phyloP scores from a whole-genome alignment of 306 rosid species.

The Bauhinia variegata region DNA sequence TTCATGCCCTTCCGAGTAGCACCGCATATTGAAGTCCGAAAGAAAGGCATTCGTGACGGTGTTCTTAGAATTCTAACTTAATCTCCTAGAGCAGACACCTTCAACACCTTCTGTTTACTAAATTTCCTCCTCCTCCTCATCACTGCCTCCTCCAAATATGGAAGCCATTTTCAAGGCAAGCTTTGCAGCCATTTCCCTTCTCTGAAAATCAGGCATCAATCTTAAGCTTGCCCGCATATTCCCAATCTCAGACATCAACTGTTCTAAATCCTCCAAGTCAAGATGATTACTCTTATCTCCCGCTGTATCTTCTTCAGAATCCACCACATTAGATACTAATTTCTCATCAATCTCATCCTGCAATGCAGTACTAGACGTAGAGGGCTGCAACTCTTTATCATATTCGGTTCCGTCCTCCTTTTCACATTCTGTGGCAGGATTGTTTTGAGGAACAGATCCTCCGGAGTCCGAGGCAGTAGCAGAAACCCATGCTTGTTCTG shows the following conservation, averaged over 20 bases:
- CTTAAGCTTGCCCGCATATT: slow-evolving; percentile 76
- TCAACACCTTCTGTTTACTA: slow-evolving; percentile 21
- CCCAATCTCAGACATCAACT: slow-evolving; percentile 87
- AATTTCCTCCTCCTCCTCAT: slow-evolving; percentile 63
- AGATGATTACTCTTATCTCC: slow-evolving; percentile 37
- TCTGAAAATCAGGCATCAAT: slow-evolving; percentile 90
- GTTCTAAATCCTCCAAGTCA: slow-evolving; percentile 81
- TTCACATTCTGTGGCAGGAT: slow-evolving; percentile 25
- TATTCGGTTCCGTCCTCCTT: slow-evolving; percentile 37
- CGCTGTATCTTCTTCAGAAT: slow-evolving; percentile 45
- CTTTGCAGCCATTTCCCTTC: slow-evolving; percentile 89
- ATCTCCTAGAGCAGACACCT: too few species aligned
- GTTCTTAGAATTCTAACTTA: neutral
- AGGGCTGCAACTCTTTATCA: slow-evolving; percentile 38
- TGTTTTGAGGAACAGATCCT: slow-evolving; percentile 35
- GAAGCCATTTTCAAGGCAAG: slow-evolving; percentile 86
- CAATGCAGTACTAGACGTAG: slow-evolving; percentile 42
- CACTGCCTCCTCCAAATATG: slow-evolving; percentile 79
- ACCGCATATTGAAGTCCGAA: neutral
- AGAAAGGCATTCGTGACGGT: slow-evolving; percentile 4
- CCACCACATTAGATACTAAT: slow-evolving; percentile 27
- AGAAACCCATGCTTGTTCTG: slow-evolving; percentile 64
- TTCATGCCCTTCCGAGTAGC: slow-evolving; percentile 9
- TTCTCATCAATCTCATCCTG: slow-evolving; percentile 41
- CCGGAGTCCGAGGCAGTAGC: slow-evolving; percentile 54